Evolutionary conservation across 345 rosid genomes (phyloP).

Genomic region (Citrus sp.): DNA sequence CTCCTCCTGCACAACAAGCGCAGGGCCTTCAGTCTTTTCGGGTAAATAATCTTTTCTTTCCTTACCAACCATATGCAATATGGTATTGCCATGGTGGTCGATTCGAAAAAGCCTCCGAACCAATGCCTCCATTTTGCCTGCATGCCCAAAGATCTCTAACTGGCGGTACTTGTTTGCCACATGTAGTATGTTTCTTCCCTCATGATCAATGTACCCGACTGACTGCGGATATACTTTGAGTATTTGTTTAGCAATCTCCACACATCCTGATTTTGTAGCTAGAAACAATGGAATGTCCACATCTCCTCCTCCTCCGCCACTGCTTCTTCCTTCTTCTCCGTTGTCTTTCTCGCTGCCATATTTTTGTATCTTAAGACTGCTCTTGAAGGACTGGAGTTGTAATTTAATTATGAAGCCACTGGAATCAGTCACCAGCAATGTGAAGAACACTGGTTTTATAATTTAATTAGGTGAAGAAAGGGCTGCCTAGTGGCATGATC

Average conservation of each 20-base stretch:
- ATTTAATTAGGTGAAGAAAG: neutral
- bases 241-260: neutral
- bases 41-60: neutral
- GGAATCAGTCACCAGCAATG: neutral
- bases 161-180: slow-evolving; percentile 16
- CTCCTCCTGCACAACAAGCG: slow-evolving; percentile 21
- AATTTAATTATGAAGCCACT: no score
- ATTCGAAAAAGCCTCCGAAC: slow-evolving; percentile 1
- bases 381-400: no score
- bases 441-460: slow-evolving; percentile 22
- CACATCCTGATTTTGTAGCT: neutral
- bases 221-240: slow-evolving; percentile 9
- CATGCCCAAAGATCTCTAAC: slow-evolving; percentile 8
- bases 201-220: neutral
- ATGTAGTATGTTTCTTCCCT: slow-evolving; percentile 20
- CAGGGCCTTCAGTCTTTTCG: slow-evolving; percentile 14
- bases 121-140: neutral
- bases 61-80: slow-evolving; percentile 18
- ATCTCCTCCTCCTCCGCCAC: no score
- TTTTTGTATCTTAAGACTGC: no score
- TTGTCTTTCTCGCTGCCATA: no score
- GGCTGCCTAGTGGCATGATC: neutral
- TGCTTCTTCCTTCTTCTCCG: neutral
- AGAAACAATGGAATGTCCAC: no score
- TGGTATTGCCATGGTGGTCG: slow-evolving; percentile 11